Base-by-base conservation (phyloP, 2,329 filamentous ascomycete genomes). In the Penicillium polonicum region DNA sequence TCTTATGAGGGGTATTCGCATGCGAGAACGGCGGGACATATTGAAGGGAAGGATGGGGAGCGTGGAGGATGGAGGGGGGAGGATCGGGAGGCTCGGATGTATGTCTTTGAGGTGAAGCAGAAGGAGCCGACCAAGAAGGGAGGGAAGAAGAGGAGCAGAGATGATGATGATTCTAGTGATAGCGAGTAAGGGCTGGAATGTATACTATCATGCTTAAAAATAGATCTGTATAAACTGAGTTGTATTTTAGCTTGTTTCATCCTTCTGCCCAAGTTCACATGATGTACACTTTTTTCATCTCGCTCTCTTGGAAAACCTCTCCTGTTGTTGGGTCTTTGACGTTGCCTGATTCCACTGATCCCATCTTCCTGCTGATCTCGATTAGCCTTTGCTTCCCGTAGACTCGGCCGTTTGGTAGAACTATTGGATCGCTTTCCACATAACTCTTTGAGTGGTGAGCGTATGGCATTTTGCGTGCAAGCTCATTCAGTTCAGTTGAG, bases 361-460 rank as follows among this genome's bases (percentile, higher is more conserved):
- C 90, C 0, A 91, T 80, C 78, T 96, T 97, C 69, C 85, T 84
- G 55, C 92, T 90, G 73, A 94, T 86, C 56, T 89, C 85, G 60
- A 88, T 79, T 49, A 99, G 79, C 50, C 88, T 81, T 55, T 88
- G 85, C 57, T 85, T 83, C 21, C 93, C 91, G 71, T 96, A 97
- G 10, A 95, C 89, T 52, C 91, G 83, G 1, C 89, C 88, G 72
- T 96, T 97, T 25, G 94, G 94, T 55, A 99, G 77, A 43, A 97
- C 83, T 21, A 96, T 83, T 1, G 94, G 84, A 70, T 97, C 92
- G 45, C 86, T 86, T 71, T 96, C 93, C 31, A 97, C 91, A 60
- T 91, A 90, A 71, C 91, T 96, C 80, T 95, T 95, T 31, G 89
- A 92, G 74, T 99, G 94, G 70, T 96, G 90, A 3, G 94, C 94